Conservation (phyloP, 2,329 filamentous ascomycete genomes). For the Botrytis elliptica region DNA sequence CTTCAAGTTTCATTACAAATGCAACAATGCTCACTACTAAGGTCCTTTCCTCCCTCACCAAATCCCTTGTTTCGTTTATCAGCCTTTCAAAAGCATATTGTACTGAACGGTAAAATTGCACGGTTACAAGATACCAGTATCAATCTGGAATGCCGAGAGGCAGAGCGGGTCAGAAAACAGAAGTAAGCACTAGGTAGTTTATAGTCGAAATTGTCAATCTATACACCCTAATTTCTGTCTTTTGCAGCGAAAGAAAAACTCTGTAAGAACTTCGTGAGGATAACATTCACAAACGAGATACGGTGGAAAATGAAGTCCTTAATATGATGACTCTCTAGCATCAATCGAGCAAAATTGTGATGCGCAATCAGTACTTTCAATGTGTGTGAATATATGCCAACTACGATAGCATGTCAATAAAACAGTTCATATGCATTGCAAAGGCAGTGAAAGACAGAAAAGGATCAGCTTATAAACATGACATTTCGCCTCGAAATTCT, state of each 20-base stretch:
- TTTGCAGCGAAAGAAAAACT: no score
- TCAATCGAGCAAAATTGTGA: background rate
- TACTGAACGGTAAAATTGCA: no score
- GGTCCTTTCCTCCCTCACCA: background rate
- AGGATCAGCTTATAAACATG: background rate
- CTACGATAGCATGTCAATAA: background rate
- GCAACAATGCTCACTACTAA: background rate
- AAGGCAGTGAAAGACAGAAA: background rate
- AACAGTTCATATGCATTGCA: background rate
- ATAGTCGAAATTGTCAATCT: no score
- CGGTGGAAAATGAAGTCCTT: no score
- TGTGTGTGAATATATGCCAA: background rate
- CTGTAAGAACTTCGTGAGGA: no score
- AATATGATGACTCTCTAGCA: background rate
- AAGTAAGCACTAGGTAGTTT: no score
- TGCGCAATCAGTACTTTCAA: background rate
- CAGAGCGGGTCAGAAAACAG: no score
- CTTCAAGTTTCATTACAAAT: background rate
- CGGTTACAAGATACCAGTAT: no score
- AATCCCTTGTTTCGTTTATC: background rate
- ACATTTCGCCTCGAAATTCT: background rate
- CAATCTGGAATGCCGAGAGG: no score
- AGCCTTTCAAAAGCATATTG: no score
- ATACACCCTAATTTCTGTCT: no score
- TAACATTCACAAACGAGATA: no score